A percentile compares a stretch with the other conserved stretches of the same genome.
Evolutionary conservation across 176 grass and related monocot genomes (phyloP).

Genomic region (Phoenix roebelenii): DNA sequence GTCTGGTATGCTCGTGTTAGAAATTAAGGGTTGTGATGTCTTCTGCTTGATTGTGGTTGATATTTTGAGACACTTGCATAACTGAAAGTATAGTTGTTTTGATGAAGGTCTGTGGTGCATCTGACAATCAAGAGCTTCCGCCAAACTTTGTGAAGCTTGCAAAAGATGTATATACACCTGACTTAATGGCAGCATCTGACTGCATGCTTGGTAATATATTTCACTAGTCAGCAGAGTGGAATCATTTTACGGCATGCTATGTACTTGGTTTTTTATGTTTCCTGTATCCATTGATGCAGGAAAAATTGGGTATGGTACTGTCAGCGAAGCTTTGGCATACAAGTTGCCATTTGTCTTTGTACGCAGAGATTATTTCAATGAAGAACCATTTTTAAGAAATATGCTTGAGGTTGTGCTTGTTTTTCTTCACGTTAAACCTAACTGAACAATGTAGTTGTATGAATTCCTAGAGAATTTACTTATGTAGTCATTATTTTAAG

Average conservation of each 20-base stretch:
- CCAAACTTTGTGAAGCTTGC: conserved; percentile 90
- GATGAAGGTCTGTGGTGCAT: conserved; percentile 93
- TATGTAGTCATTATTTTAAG: conserved; percentile 17
- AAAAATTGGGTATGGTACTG: conserved; percentile 96
- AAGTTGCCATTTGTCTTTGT: conserved; percentile 96
- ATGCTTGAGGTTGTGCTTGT: conserved; percentile 85
- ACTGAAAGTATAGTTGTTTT: conserved; percentile 18
- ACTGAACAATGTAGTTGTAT: not conserved
- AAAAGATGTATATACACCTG: conserved; percentile 94
- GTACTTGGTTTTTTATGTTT: conserved; percentile 12
- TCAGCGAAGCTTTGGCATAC: conserved; percentile 94
- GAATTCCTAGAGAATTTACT: no score
- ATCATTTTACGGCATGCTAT: no score
- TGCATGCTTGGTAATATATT: conserved; percentile 89
- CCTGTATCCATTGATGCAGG: conserved; percentile 29
- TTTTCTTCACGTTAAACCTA: conserved; percentile 2
- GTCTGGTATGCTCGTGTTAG: conserved; percentile 53
- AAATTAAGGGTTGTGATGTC: not conserved
- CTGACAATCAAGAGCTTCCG: conserved; percentile 74
- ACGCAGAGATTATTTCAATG: conserved; percentile 96
- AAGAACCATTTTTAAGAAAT: conserved; percentile 93
- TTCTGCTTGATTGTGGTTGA: conserved; percentile 6
- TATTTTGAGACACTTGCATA: conserved; percentile 2
- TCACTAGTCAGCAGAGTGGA: conserved; percentile 1
- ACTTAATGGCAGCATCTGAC: conserved; percentile 91